Evolutionary conservation across 192 early-diverging fungal species (phyloP), one percentile per base, ranked within the genome.

Genomic region (Cetraspora pellucida): DNA sequence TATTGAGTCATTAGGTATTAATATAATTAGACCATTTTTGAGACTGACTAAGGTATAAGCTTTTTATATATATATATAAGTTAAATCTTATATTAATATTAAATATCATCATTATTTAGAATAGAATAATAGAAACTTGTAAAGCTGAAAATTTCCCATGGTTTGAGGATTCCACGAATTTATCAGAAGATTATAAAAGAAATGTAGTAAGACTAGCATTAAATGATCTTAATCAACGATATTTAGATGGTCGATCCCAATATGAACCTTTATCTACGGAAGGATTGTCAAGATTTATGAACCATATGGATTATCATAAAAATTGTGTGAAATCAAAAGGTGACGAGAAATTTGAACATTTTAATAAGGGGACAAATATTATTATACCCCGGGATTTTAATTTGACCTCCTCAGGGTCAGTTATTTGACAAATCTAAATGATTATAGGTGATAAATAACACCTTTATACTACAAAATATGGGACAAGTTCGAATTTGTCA

Each of bases 231-330:
- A 52, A 69, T n/a, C 25, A 77, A 30, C 49, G 28, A 14, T 69
- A 63, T 25, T 21, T 23, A 4, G 37, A 70, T 14, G 37, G 77
- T 21, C 28, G 69, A 25, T 19, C 47, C 27, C 37, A n/a, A 27
- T 46, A 79, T 25, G 17, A 66, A 30, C 76, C 76, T 10, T 66
- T 87, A 31, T 84, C 82, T 4, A 81, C 79, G 16, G 21, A 66
- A 11, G 47, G 80, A 14, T 69, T 81, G 30, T 60, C 80, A 30
- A 63, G 44, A 11, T 83, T 88, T 28, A 61, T 84, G 46, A 72
- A 74, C 14, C 82, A 84, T 16, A 88, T 88, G 85, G 59, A 83
- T 57, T 19, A 77, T 27, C 87, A 88, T 71, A 75, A 64, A 50
- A 21, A 60, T 28, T 44, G 3, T 77, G 80, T 47, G 61, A 67